Evolutionary conservation across 768 basidiomycete species (phyloP).

Genomic region (Auricularia sp.): DNA sequence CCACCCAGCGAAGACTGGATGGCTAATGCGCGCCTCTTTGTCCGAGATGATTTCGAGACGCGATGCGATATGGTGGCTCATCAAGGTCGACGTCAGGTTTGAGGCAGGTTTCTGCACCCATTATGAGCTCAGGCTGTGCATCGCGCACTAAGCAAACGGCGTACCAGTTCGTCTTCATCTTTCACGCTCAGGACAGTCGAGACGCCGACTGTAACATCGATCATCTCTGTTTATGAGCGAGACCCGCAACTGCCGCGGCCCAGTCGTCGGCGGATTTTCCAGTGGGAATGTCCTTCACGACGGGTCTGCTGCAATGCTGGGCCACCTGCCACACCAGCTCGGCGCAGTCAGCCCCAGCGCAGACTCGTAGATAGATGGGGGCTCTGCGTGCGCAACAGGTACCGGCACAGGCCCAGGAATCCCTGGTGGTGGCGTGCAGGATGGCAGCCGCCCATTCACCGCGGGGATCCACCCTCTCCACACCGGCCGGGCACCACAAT

Average conservation of each 20-base stretch:
- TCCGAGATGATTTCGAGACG: conserved; percentile 89
- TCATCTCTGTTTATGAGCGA: conserved; percentile 56
- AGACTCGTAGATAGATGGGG: too few species aligned
- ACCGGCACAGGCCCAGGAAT: too few species aligned
- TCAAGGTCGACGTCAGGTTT: conserved; percentile 71
- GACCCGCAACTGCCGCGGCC: conserved; percentile 51
- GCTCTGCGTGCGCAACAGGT: too few species aligned
- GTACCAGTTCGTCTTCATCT: conserved; percentile 82
- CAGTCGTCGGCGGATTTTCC: conserved; percentile 87
- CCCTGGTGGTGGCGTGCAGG: too few species aligned
- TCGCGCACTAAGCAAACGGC: conserved; percentile 18
- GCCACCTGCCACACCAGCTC: too few species aligned
- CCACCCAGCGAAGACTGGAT: conserved; percentile 74
- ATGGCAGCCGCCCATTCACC: too few species aligned
- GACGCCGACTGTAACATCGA: conserved; percentile 70
- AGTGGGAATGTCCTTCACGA: conserved; percentile 72
- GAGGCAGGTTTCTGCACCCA: conserved; percentile 64
- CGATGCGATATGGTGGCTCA: conserved; percentile 74
- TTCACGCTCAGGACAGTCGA: conserved; percentile 77
- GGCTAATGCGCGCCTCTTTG: conserved; percentile 80
- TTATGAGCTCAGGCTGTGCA: conserved; percentile 1
- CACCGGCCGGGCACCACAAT: too few species aligned
- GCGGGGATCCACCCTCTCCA: too few species aligned
- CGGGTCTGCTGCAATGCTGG: too few species aligned
- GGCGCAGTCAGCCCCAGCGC: too few species aligned